Evolutionary conservation across 306 rosid species (phyloP).

Genomic region (Cotoneaster glaucophyllus): DNA sequence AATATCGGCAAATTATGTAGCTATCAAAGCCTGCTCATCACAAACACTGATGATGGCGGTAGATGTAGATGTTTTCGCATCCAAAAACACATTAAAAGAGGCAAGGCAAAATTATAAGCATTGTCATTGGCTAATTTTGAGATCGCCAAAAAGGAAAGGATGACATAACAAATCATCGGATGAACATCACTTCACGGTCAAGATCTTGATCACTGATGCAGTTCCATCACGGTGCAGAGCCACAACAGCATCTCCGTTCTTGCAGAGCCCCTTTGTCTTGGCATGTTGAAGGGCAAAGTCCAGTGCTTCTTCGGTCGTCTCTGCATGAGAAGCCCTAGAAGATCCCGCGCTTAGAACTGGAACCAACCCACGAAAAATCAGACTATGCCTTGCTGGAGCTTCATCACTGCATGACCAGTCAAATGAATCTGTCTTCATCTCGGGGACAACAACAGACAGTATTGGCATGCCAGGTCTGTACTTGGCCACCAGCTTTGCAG

Average conservation of each 20-base stretch:
- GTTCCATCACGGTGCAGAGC: constrained; percentile 88
- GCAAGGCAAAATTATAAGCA: not conserved
- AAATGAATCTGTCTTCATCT: constrained; percentile 76
- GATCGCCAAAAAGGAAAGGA: not conserved
- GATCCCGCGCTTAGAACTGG: constrained; percentile 85
- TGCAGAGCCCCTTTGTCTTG: constrained; percentile 72
- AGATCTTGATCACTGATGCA: constrained; percentile 88
- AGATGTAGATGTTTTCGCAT: not conserved
- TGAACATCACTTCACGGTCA: constrained; percentile 81
- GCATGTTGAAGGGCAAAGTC: constrained; percentile 77
- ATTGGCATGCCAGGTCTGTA: constrained; percentile 96
- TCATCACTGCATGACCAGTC: constrained; percentile 97
- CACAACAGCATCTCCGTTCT: constrained; percentile 82
- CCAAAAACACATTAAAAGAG: constrained; percentile 9
- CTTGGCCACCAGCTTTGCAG: constrained; percentile 96
- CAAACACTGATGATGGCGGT: not conserved
- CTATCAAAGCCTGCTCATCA: constrained; percentile 1
- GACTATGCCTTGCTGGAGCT: constrained; percentile 96
- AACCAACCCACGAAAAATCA: constrained; percentile 91
- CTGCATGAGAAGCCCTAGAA: constrained; percentile 82
- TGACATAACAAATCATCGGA: not conserved
- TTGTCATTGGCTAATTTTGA: not conserved
- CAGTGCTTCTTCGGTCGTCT: constrained; percentile 87
- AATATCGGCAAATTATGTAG: not conserved
- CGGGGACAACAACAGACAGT: constrained; percentile 95